phyloP scores from a whole-genome alignment of 2,329 filamentous ascomycete species.

The Penicillium palitans region DNA sequence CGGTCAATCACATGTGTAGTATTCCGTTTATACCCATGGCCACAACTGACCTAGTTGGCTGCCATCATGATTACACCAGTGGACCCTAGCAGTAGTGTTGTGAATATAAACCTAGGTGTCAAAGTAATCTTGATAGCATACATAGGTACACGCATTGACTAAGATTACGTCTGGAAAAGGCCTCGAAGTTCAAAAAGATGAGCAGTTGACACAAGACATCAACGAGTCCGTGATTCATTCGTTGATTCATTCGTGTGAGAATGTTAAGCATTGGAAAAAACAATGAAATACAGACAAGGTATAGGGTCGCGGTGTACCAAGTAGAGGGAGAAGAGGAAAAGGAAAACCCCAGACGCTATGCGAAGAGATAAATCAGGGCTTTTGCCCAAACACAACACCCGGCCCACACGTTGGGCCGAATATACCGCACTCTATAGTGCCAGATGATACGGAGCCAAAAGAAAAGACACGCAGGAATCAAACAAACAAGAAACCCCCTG shows the following conservation, averaged over 20 bases:
- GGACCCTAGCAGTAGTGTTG: too few species aligned
- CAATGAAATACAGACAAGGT: slow-evolving; percentile 17
- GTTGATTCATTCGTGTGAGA: neutral
- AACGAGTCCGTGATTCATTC: neutral
- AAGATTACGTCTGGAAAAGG: neutral
- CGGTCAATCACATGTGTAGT: too few species aligned
- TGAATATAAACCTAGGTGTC: neutral
- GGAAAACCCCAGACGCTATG: slow-evolving; percentile 42
- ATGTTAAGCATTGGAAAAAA: neutral
- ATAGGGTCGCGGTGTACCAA: slow-evolving; percentile 7
- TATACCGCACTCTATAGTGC: slow-evolving; percentile 23
- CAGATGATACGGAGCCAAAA: neutral
- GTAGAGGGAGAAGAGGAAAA: slow-evolving; percentile 18
- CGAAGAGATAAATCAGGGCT: slow-evolving; percentile 35
- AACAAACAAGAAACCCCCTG: neutral
- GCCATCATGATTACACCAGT: too few species aligned
- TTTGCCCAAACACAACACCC: slow-evolving; percentile 18
- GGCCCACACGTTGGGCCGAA: neutral
- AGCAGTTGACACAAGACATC: neutral
- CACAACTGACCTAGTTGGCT: too few species aligned
- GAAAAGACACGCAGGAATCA: neutral
- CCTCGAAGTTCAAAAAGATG: neutral
- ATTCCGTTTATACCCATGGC: too few species aligned
- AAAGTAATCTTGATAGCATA: neutral
- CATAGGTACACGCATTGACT: neutral